Base-by-base conservation (phyloP, 208 protist species). In the Tetramitus jugosus region DNA sequence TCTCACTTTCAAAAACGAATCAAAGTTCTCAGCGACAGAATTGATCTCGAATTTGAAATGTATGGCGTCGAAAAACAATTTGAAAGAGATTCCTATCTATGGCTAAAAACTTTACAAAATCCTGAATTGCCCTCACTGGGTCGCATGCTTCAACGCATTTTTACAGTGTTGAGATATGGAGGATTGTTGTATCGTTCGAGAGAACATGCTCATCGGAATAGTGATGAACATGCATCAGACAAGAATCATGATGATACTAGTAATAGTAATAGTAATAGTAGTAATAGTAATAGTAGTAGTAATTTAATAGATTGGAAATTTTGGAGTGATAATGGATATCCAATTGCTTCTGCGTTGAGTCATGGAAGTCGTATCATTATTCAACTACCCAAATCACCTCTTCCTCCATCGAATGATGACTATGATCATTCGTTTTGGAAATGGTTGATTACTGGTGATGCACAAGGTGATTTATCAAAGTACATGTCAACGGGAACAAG, bases 371-470 rank as follows among this genome's bases (percentile, higher is more conserved):
- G 67, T 39, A 31, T 74, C 0, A 74, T 74, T 3, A 74, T 74
- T 37, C 67, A 74, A 53, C 26, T 53, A n/a, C 31, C 35, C 8
- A 74, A 52, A 39, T 29, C 67, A 39, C 43, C n/a, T n/a, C 29
- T 26, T 1, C n/a, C 17, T 23, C 1, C 6, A 0, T 3, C 39
- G 6, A 43, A 23, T 29, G n/a, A n/a, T n/a, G 37, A n/a, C 7
- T 17, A 43, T 43, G 62, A 68, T 37, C 62, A 68, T 68, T 68
- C 62, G 3, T 74, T 74, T 74, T 74, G 67, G 67, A 74, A 53
- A 52, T 74, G 67, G 67, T n/a, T 74, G 35, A 26, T 74, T 17
- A 74, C 35, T 53, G 67, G 67, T 43, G 26, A 2, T 4, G 8
- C n/a, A 17, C 29, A 74, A 17, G 67, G 67, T 31, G 67, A 74